Percentiles rank a stretch among this genome's conserved stretches.
Conservation (phyloP, 2,329 filamentous ascomycete species). For the Chaetomiaceae sp. region DNA sequence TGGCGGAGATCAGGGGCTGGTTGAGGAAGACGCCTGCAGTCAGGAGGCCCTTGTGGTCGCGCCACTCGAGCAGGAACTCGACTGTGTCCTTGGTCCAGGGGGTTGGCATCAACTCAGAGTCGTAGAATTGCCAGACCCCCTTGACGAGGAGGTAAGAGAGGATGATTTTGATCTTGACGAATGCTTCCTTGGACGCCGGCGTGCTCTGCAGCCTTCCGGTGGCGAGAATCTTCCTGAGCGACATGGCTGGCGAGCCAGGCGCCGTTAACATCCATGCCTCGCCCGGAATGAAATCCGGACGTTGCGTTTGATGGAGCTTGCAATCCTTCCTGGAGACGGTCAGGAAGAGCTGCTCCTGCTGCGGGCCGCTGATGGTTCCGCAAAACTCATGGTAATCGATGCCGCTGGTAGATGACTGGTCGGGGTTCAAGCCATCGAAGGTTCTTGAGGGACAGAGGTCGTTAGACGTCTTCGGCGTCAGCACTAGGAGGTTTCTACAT, state of each 20-base stretch:
- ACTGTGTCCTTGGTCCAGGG: slow-evolving; percentile 14
- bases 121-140: slow-evolving; percentile 18
- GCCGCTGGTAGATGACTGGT: not conserved
- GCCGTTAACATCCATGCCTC: slow-evolving; percentile 5
- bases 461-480: no score
- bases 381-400: slow-evolving; percentile 11
- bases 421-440: no score
- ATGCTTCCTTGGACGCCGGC: not conserved
- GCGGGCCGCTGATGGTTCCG: not conserved
- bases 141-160: slow-evolving; percentile 12
- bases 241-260: not conserved
- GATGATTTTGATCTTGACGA: slow-evolving; percentile 3
- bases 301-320: not conserved
- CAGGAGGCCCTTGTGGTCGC: not conserved
- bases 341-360: slow-evolving; percentile 2
- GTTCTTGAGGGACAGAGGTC: no score
- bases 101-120: slow-evolving; percentile 10
- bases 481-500: no score
- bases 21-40: slow-evolving; percentile 10
- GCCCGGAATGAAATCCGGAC: not conserved
- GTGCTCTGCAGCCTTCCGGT: not conserved
- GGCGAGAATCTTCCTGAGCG: not conserved
- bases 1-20: slow-evolving; percentile 9
- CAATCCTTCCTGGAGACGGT: slow-evolving; percentile 2
- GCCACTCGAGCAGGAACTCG: slow-evolving; percentile 11